A percentile compares a stretch with the other conserved stretches of the same genome.
Conservation (phyloP, 768 basidiomycete species). For the Pleurotus tuber-regium region DNA sequence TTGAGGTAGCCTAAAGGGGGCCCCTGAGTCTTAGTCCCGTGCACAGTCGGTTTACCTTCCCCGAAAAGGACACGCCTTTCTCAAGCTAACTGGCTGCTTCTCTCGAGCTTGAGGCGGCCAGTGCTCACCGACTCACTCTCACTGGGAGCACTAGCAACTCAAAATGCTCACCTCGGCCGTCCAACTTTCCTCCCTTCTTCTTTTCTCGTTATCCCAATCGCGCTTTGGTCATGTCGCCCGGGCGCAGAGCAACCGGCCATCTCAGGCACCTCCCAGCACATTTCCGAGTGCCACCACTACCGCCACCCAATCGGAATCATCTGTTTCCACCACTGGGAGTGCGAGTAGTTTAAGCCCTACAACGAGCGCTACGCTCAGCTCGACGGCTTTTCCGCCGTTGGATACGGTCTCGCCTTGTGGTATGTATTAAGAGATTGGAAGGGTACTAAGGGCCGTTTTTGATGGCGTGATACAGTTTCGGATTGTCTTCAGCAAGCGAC, state of each 20-base stretch:
- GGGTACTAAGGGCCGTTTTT: neutral
- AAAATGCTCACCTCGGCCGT: neutral
- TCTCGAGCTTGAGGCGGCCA: too few relatives aligned
- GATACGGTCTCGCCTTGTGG: slow-evolving; percentile 38
- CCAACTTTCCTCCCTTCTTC: neutral
- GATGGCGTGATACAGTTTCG: slow-evolving; percentile 31
- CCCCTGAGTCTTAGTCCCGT: too few relatives aligned
- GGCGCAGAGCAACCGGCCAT: neutral
- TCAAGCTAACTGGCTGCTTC: too few relatives aligned
- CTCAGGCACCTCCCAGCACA: slow-evolving; percentile 4
- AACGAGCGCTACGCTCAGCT: slow-evolving; percentile 21
- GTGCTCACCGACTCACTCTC: neutral
- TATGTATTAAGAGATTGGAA: slow-evolving; percentile 17
- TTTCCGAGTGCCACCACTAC: slow-evolving; percentile 10
- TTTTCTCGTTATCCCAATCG: neutral
- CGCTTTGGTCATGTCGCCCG: neutral
- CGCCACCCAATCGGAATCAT: too few relatives aligned
- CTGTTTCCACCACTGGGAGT: slow-evolving; percentile 7
- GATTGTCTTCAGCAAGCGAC: slow-evolving; percentile 41
- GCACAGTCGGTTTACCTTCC: too few relatives aligned
- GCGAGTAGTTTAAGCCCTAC: slow-evolving; percentile 16
- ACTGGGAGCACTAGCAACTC: neutral
- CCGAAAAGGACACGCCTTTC: too few relatives aligned
- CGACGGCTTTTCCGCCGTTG: slow-evolving; percentile 35
- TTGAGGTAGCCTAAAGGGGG: too few relatives aligned